Base-by-base conservation (phyloP, 805 yeast species). In the Schwanniomyces pseudopolymorphus region DNA sequence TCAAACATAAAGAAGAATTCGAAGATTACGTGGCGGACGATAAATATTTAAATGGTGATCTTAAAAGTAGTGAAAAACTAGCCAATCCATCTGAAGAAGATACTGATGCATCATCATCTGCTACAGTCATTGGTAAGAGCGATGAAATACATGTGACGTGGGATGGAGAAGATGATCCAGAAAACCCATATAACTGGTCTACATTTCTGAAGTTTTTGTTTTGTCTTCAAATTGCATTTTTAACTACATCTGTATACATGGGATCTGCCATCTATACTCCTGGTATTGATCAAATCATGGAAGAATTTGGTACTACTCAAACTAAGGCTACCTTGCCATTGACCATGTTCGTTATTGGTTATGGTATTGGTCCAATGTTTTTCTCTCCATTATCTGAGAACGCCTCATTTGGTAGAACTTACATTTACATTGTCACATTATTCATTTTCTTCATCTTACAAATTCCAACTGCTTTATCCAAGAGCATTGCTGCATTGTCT, bases 291-390 rank as follows among this genome's bases (percentile, higher is more conserved):
- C 61, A 65, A 14, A 54, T 81, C 24, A 67, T 61, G 55, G 58
- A 59, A 16, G 74, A 77, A 38, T 78, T 78, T 52, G 53, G 60
- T 14, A 71, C 76, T 4, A 66, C 73, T 13, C 61, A 60, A 36
- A 73, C 69, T 2, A 70, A 66, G 4, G 78, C 79, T 0, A 61
- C 72, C 1, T 60, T 81, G 33, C 52, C 54, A 3, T 26, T 44
- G 52, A 68, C 82, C 1, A 46, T 79, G 28, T 81, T 75, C 48
- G 80, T 80, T 8, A 52, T 79, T 31, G 86, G 84, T n/a, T 80
- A 81, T 53, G 84, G 81, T 42, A 41, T 80, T n/a, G 84, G 84
- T 3, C 84, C 84, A 1, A 3, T 80, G 66, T 48, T 80, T 2
- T 74, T 78, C 43, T 75, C 84, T 0, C 84, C 85, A 2, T 49